These are phyloP conservation scores for Kwoniella bestiolae DNA, from an alignment of 768 basidiomycete genomes.

Conservation along the genomic window DNA sequence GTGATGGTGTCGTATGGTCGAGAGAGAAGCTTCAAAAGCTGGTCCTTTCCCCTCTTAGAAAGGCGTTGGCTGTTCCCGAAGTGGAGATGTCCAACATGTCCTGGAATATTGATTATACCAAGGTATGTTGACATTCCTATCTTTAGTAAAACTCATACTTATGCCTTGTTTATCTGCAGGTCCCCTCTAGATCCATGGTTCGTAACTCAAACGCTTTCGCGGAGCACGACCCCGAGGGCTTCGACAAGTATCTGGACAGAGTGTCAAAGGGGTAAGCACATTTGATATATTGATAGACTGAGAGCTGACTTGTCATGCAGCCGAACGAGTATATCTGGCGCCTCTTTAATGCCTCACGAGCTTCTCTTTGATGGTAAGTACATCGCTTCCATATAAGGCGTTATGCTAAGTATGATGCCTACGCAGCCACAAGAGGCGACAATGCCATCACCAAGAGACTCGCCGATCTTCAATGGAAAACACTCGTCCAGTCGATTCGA, in stretches of 20 bases:
- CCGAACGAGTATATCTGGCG: constrained; percentile 66
- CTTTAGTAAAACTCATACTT: neutral
- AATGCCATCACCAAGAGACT: constrained; percentile 59
- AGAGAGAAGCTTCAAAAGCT: constrained; percentile 68
- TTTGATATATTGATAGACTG: neutral
- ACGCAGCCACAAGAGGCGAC: neutral
- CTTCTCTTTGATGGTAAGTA: constrained; percentile 61
- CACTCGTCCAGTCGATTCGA: constrained; percentile 63
- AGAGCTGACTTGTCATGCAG: neutral
- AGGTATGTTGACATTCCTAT: constrained; percentile 57
- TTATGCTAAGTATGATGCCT: neutral
- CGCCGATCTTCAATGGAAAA: constrained; percentile 70
- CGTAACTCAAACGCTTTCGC: constrained; percentile 65
- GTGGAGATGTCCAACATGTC: constrained; percentile 65
- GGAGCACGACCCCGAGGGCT: constrained; percentile 66
- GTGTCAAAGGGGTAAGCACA: constrained; percentile 62
- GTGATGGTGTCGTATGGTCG: constrained; percentile 59
- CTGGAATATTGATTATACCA: constrained; percentile 45
- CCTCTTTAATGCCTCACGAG: constrained; percentile 65
- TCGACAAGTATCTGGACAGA: constrained; percentile 63
- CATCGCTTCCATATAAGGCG: neutral
- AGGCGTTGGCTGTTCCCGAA: constrained; percentile 62
- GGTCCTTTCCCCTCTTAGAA: constrained; percentile 66
- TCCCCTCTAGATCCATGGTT: constrained; percentile 67
- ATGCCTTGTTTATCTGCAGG: constrained; percentile 7